Evolutionary conservation across 1,284 basidiomycete genomes (phyloP), one percentile per base, ranked within the genome.

Genomic region (Hymenochaete sp.): DNA sequence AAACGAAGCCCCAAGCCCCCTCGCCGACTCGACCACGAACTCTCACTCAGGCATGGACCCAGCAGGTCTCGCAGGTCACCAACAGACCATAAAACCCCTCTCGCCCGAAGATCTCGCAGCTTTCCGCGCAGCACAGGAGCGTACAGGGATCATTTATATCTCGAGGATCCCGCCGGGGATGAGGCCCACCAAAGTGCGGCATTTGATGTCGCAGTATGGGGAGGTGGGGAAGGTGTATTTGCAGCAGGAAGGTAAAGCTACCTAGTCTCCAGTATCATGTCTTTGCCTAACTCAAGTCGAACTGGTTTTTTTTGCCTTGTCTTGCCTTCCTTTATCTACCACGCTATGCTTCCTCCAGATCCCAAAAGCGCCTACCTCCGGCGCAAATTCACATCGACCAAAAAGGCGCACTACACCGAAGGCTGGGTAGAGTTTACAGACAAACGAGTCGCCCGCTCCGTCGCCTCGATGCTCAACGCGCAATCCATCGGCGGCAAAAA

Each of bases 361-460:
- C 63, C 84, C 3, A 89, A 87, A 61, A 69, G 81, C 16, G 82
- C 86, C 19, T 85, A 86, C 65, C 66, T 87, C 31, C 68, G 86
- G 35, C 70, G 73, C 42, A 88, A 88, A 61, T 80, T 86, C 59
- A 84, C 81, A 4, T 70, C 82, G 6, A 90, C 89, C 4, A 90
- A 87, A 63, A 85, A 89, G 59, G 65, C 76, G 1, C 84, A 93
- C 59, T 98, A 85, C 59, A 86, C 83, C 0, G 96, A 99, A 63
- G 96, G 96, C 25, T 99, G 96, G 96, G 85, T 98, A 37, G 96
- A 99, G 66, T 98, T 98, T 64, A 77, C 82, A 53, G 87, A 95
- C 63, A 98, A 98, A 64, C 81, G 78, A 44, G 73, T 97, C 21
- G 96, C 93, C 0, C 79, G 93, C 38, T 83, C 80, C 24, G 84